Evolutionary conservation across 2,329 filamentous ascomycete species (phyloP), one percentile per base, ranked within the genome.

Genomic region (Penicillium sumatraense): DNA sequence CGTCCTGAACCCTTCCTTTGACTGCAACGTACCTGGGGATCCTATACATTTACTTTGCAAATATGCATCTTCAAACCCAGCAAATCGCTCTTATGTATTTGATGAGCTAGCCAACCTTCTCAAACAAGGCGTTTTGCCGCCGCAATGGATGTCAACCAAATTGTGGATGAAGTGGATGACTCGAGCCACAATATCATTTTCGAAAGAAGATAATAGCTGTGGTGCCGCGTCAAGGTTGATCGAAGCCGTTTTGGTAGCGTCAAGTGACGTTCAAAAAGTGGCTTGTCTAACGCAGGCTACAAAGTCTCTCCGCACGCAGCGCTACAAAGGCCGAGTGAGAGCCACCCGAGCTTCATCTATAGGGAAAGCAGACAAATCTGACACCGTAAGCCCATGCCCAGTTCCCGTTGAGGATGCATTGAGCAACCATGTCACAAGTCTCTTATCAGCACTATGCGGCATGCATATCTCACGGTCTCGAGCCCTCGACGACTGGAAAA

Each of bases 111-210:
- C 69, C n/a, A 66, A 63, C 31, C 69, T 77, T 48, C 61, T 77
- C 27, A 35, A 56, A n/a, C 66, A 69, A 18, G 62, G 67, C 6
- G 61, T 61, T 4, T 18, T 77, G 11, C 72, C 74, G 10, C 62
- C 70, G 14, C 72, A 77, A 54, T 77, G 75, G 73, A 71, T 77
- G 68, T 72, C 74, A 36, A 76, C 75, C 13, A 69, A 60, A 16
- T 53, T 59, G 13, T 75, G 74, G 72, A 75, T 71, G 40, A 57
- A 58, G 6, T 74, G 70, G 54, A 64, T 77, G 61, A 66, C 68
- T 29, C 60, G 64, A 20, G 75, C 75, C 6, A 72, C 73, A 11
- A 65, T 68, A 33, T 75, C 74, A 24, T 61, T 75, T 42, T 72
- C 72, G 3, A 66, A 55, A n/a, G 65, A 66, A n/a, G 72, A 75